A percentile compares a stretch with the other conserved stretches of the same genome.
phyloP scores from a whole-genome alignment of 2,329 filamentous ascomycete species.

The Mollisiaceae sp. region DNA sequence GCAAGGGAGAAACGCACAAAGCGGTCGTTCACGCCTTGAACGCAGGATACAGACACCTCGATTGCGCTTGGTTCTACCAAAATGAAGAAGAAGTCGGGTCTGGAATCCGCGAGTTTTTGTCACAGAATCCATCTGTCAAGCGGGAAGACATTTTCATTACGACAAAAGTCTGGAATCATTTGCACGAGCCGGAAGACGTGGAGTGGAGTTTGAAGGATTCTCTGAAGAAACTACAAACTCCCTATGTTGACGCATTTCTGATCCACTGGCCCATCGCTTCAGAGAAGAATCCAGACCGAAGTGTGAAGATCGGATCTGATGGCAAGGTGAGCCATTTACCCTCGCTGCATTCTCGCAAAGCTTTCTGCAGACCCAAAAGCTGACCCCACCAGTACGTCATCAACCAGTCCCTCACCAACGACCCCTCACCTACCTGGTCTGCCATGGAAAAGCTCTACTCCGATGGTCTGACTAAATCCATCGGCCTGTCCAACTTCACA shows the following conservation, averaged over 20 bases:
- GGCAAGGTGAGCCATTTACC: conserved; percentile 49
- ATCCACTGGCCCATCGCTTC: conserved; percentile 82
- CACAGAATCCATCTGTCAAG: conserved; percentile 62
- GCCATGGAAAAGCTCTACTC: conserved; percentile 71
- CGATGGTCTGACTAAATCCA: conserved; percentile 62
- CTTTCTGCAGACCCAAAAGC: conserved; percentile 18
- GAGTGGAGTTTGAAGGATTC: conserved; percentile 75
- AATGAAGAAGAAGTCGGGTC: conserved; percentile 85
- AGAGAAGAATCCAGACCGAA: conserved; percentile 79
- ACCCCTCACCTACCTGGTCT: conserved; percentile 73
- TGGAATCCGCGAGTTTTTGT: conserved; percentile 75
- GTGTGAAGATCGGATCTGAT: conserved; percentile 55
- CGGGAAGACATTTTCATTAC: conserved; percentile 83
- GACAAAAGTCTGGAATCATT: conserved; percentile 85
- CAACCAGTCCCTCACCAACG: conserved; percentile 68
- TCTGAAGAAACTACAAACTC: conserved; percentile 72
- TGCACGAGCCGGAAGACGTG: conserved; percentile 65
- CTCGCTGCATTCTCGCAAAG: background rate
- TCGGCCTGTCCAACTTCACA: conserved; percentile 66
- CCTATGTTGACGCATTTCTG: conserved; percentile 81
- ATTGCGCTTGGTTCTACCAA: conserved; percentile 77
- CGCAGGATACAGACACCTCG: conserved; percentile 69
- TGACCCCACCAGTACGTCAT: conserved; percentile 56
- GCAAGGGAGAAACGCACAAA: conserved; percentile 52
- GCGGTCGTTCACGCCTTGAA: conserved; percentile 65